Evolutionary conservation across 495 filamentous ascomycete species (phyloP), one percentile per base, ranked within the genome.

Genomic region (Amphirosellinia nigrospora): DNA sequence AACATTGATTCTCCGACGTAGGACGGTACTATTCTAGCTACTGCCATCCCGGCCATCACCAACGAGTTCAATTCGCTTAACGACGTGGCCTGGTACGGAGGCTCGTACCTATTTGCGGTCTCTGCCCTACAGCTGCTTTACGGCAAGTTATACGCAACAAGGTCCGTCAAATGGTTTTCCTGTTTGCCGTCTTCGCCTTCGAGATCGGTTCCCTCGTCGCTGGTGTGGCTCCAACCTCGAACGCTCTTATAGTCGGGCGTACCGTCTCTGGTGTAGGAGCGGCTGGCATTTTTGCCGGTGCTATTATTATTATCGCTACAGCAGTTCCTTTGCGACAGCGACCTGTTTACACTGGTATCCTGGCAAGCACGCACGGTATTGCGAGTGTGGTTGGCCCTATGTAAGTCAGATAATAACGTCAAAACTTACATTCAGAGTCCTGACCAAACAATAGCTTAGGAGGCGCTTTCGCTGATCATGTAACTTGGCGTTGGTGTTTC

Each of bases 31-130:
- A 48, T 48, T 48, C 19, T 96, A 62, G 90, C 91, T 10, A 94
- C 92, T 0, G 93, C 93, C 26, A 94, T 94, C 60, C 92, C 92
- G 5, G 87, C 87, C 59, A 96, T 96, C 68, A 94, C 93, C 0
- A 89, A 93, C 74, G 80, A 94, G 60, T 96, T 94, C 80, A 82
- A 91, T 21, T 87, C 89, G 10, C 79, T 94, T 3, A 82, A 86
- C 26, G 93, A 94, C 75, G 90, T 95, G 0, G 92, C 90, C 60
- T 94, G 93, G 92, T 94, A 94, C 64, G 92, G 75, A 23, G 28
- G 32, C 4, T 60, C 55, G n/a, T 70, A 87, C 8, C 85, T 84
- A 2, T 48, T 48, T 89, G 87, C 70, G 88, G 19, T 56, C 39
- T 46, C 68, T n/a, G 68, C 60, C 26, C 10, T 68, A 10, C 66